Percentiles rank a stretch among this genome's conserved stretches.
These are phyloP conservation scores for Xylaria sp. DNA, from an alignment of 2,329 filamentous ascomycete species.

Conservation along the genomic window DNA sequence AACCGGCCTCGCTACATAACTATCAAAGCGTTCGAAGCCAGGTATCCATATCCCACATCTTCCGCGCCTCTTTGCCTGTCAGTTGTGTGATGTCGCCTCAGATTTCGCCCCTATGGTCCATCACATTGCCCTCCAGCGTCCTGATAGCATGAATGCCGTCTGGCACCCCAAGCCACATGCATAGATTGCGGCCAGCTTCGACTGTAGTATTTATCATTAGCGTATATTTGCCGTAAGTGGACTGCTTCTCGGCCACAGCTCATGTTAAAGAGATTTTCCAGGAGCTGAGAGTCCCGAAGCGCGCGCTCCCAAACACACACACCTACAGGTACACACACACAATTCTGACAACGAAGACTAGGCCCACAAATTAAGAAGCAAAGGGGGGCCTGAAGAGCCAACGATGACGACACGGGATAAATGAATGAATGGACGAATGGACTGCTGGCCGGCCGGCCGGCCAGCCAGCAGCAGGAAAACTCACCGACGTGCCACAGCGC, in stretches of 20 bases:
- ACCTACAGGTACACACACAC: background rate
- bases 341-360: no score
- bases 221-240: background rate
- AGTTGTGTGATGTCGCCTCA: background rate
- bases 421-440: no score
- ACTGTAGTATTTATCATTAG: background rate
- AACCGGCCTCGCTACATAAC: background rate
- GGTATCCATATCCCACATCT: background rate
- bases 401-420: background rate
- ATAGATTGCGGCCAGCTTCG: conserved; percentile 30
- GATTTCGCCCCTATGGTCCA: background rate
- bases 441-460: no score
- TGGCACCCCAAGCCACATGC: conserved; percentile 29
- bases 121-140: conserved; percentile 9
- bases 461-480: no score
- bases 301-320: no score
- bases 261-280: no score
- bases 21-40: background rate
- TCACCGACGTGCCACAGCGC: conserved; percentile 4
- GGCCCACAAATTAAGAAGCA: background rate
- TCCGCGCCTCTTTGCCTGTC: background rate
- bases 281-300: no score
- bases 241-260: no score
- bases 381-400: background rate
- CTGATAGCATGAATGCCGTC: conserved; percentile 19